Conservation (phyloP, 2,329 filamentous ascomycete species). For the Pezicula rhizophila region DNA sequence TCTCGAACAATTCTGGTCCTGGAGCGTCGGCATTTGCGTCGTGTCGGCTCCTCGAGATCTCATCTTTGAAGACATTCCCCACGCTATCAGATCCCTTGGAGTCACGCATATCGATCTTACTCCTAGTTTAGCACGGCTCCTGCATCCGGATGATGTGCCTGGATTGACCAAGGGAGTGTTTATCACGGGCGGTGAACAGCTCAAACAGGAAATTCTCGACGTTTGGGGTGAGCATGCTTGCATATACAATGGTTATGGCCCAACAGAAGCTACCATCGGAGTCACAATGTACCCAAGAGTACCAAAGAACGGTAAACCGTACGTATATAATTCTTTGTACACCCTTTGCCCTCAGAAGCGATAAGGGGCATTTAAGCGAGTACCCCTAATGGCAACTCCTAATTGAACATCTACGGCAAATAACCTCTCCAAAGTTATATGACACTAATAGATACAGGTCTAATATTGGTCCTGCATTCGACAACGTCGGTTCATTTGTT, state of each 20-base stretch:
- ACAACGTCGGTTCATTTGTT: slow-evolving; percentile 81
- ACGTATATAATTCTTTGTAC: neutral
- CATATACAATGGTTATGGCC: slow-evolving; percentile 90
- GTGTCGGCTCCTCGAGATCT: slow-evolving; percentile 78
- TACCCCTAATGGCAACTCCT: too few species aligned
- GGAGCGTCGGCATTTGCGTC: slow-evolving; percentile 82
- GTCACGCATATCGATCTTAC: slow-evolving; percentile 93
- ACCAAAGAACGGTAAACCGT: slow-evolving; percentile 65
- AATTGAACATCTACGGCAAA: too few species aligned
- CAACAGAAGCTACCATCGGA: slow-evolving; percentile 88
- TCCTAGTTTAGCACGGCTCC: slow-evolving; percentile 73
- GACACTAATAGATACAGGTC: slow-evolving; percentile 32
- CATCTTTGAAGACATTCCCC: slow-evolving; percentile 75
- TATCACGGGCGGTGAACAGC: slow-evolving; percentile 83
- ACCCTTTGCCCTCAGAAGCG: too few species aligned
- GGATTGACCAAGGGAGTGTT: slow-evolving; percentile 77
- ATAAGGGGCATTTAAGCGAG: too few species aligned
- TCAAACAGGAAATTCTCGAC: slow-evolving; percentile 85
- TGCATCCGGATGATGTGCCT: slow-evolving; percentile 76
- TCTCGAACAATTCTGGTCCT: slow-evolving; percentile 91
- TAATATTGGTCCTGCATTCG: slow-evolving; percentile 82
- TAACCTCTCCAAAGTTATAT: too few species aligned
- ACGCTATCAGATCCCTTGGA: slow-evolving; percentile 61
- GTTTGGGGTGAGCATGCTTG: slow-evolving; percentile 73
- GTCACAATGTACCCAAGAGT: slow-evolving; percentile 86